Percentiles rank a stretch among this genome's conserved stretches.
These are phyloP conservation scores for Entomortierella chlamydospora DNA, from an alignment of 192 early-diverging fungal genomes.

Conservation along the genomic window DNA sequence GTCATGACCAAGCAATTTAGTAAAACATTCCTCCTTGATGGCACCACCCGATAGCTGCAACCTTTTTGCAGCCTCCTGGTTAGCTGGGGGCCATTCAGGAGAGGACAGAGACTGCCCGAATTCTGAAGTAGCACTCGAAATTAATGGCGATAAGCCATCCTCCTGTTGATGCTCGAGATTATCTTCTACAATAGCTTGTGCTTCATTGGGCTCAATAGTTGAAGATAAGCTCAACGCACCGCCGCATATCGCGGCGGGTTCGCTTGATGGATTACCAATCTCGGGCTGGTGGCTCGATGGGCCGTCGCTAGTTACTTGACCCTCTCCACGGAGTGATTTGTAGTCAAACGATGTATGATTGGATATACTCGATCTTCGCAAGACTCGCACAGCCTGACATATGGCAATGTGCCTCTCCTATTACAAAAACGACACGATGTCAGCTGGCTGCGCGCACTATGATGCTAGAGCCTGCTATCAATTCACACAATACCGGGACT, in stretches of 20 bases:
- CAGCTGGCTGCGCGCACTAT: background rate
- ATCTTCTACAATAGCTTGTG: background rate
- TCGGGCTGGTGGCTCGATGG: too few relatives aligned
- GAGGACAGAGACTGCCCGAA: background rate
- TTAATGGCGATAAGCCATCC: background rate
- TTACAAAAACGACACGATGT: background rate
- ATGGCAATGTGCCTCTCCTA: constrained; percentile 13
- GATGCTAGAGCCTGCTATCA: background rate
- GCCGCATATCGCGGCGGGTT: too few relatives aligned
- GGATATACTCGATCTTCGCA: background rate
- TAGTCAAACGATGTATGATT: too few relatives aligned
- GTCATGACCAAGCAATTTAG: background rate
- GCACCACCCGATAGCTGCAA: background rate
- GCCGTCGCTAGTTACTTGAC: too few relatives aligned
- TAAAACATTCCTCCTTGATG: background rate
- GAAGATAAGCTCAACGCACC: too few relatives aligned
- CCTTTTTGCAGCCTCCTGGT: constrained; percentile 3
- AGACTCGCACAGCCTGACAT: constrained; percentile 1
- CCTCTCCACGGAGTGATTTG: too few relatives aligned
- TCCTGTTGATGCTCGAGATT: background rate
- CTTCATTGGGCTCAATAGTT: too few relatives aligned
- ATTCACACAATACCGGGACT: constrained; percentile 8
- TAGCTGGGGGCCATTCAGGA: constrained; percentile 10
- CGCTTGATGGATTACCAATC: too few relatives aligned
- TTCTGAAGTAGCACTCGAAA: background rate